phyloP scores from a whole-genome alignment of 177 flowering plant species.

The Tripterygium wilfordii region DNA sequence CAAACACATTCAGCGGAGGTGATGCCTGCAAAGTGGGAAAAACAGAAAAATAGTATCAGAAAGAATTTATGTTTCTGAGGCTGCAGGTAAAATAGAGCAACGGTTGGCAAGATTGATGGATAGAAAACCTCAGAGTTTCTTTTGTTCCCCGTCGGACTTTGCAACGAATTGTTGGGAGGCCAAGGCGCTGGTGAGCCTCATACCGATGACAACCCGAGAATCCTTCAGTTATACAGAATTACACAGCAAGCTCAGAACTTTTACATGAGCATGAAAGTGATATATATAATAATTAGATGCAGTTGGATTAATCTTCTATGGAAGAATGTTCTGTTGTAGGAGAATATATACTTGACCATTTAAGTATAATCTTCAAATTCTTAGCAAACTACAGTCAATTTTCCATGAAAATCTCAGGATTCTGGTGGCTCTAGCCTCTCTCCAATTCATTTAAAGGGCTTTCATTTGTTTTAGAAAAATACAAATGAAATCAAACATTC shows the following conservation, averaged over 20 bases:
- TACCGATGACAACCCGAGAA: slow-evolving; percentile 96
- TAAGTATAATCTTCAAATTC: too few species aligned
- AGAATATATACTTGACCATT: too few species aligned
- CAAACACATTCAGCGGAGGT: slow-evolving; percentile 53
- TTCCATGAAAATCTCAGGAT: too few species aligned
- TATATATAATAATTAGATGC: too few species aligned
- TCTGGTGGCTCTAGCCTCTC: too few species aligned
- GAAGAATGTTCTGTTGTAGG: too few species aligned
- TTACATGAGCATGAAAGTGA: too few species aligned
- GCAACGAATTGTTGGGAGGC: slow-evolving; percentile 88
- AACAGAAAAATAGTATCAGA: not conserved
- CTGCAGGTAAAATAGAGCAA: not conserved
- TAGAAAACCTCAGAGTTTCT: slow-evolving; percentile 73
- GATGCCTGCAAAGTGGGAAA: slow-evolving; percentile 59
- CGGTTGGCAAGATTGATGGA: not conserved
- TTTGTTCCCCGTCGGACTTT: slow-evolving; percentile 87
- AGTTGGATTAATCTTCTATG: too few species aligned
- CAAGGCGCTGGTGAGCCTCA: slow-evolving; percentile 91
- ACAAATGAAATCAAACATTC: not conserved
- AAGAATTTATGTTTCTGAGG: not conserved
- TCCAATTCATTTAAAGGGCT: too few species aligned
- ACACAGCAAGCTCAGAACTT: not conserved
- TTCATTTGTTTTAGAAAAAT: not conserved
- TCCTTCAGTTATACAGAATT: slow-evolving; percentile 41
- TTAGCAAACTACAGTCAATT: too few species aligned